phyloP scores from a whole-genome alignment of 2,329 filamentous ascomycete species.

The Ophiocordyceps camponoti-saundersi region DNA sequence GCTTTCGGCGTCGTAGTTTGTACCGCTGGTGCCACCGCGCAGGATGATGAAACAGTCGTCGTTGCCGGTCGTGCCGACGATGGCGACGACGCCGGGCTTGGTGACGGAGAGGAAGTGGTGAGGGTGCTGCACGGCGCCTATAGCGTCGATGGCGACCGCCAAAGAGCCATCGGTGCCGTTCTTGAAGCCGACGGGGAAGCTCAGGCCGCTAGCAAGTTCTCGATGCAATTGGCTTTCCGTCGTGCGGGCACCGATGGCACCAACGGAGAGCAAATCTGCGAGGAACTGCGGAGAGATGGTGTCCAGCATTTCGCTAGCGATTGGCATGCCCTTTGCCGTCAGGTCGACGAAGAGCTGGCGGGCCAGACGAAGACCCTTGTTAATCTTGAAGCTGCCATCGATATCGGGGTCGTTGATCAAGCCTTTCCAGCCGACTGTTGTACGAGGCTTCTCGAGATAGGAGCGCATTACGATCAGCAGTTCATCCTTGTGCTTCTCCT shows the following conservation, averaged over 20 bases:
- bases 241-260: constrained; percentile 87
- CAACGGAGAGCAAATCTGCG: constrained; percentile 78
- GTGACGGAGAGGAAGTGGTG: constrained; percentile 97
- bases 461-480: constrained; percentile 93
- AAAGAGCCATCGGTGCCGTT: constrained; percentile 92
- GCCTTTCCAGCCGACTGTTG: constrained; percentile 97
- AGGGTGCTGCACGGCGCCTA: constrained; percentile 77
- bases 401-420: constrained; percentile 98
- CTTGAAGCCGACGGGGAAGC: constrained; percentile 98
- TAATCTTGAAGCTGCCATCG: constrained; percentile 97
- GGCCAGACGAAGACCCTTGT: constrained; percentile 80
- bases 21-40: constrained; percentile 78
- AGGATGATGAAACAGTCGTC: constrained; percentile 96
- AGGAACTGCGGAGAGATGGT: constrained; percentile 96
- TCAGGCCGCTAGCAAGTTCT: constrained; percentile 82
- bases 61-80: constrained; percentile 87
- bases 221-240: constrained; percentile 93
- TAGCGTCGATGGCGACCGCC: constrained; percentile 83
- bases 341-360: constrained; percentile 87
- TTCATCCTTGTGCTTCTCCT: constrained; percentile 78
- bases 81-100: constrained; percentile 87
- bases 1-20: constrained; percentile 80
- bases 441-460: constrained; percentile 96
- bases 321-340: constrained; percentile 82
- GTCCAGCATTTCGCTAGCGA: constrained; percentile 95